Base-by-base conservation (phyloP, 495 filamentous ascomycete species). In the Parachaetomium inaequale region DNA sequence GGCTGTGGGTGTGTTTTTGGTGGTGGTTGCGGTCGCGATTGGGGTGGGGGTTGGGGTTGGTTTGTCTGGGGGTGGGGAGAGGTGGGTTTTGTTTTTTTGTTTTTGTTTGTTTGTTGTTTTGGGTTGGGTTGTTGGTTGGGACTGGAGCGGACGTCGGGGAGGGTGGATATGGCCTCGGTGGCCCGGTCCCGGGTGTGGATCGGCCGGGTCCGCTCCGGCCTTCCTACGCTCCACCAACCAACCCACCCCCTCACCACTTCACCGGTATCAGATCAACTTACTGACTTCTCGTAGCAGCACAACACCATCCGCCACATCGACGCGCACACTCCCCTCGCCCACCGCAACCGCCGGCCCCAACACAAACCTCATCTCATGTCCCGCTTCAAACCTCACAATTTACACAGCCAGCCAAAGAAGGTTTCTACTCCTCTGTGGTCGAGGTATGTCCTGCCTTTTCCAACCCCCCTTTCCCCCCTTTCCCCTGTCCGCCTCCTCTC, bases 371-470 rank as follows among this genome's bases (percentile, higher is more conserved):
- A 67, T 74, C 31, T 17, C 54, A 31, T 75, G 75, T 56, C 75
- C 75, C 11, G 47, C 31, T 25, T 62, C 67, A 61, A 75, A 77
- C 65, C 64, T 72, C 17, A 75, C 70, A 5, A 65, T 71, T n/a
- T 76, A 73, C 64, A 59, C 68, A 0, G 32, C 72, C 12, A 12
- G 45, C n/a, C 19, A 34, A 0, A 67, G 66, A 25, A 64, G 59
- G 10, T 75, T 65, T 55, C 51, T 72, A 17, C 51, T 76, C 19
- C 65, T 74, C 46, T 77, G 75, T 58, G 75, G 70, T 5, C 70
- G 67, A 2, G 55, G 55, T 57, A 57, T 7, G 28, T 43, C 12
- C 8, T 17, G n/a, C n/a, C n/a, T n/a, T n/a, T 19, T 14, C 52
- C 42, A 26, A 12, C 49, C 26, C 25, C 49, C 28, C n/a, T 19